Evolutionary conservation across 2,329 filamentous ascomycete species (phyloP), one percentile per base, ranked within the genome.

Genomic region (Pseudopithomyces maydicus): DNA sequence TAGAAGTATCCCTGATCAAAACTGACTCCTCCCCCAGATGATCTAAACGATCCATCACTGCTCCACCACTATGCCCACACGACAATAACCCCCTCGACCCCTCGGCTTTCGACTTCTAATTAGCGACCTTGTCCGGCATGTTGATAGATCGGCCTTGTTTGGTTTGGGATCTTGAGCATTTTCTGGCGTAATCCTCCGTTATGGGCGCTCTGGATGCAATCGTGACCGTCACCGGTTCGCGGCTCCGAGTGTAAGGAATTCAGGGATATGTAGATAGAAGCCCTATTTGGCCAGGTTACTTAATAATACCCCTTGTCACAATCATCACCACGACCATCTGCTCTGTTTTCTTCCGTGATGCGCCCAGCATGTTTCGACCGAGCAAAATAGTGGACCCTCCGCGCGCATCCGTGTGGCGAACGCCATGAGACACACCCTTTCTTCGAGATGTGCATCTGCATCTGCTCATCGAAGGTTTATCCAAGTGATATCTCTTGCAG

Each of bases 101-200:
- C 29, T 46, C 32, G 41, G 41, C 32, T 52, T 52, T 17, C 50
- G 50, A 46, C 50, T 52, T 52, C 50, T 52, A 51, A 51, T 51
- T 42, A 51, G 48, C 48, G 48, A 42, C 48, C 38, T 38, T 52
- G 50, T 26, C 50, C 41, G 36, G 38, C 48, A 51, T 51, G 48
- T 51, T 51, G 48, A 51, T 42, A 51, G 36, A 51, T 43, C 48
- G 22, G 33, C 48, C 48, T 33, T 33, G 39, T 52, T 38, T 38
- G 50, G 50, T 38, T 36, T 52, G 42, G 41, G 32, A 52, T 45
- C 50, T 52, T 36, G 41, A 45, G 54, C 55, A 57, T 57, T 51
- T 54, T 29, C 55, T 45, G 39, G 50, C 50, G 50, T 46, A 52
- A 41, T 52, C 11, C 22, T 29, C 36, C 47, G 22, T 50, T 42